These are phyloP conservation scores for Candolleomyces eurysporus DNA, from an alignment of 768 basidiomycete genomes.

Conservation along the genomic window DNA sequence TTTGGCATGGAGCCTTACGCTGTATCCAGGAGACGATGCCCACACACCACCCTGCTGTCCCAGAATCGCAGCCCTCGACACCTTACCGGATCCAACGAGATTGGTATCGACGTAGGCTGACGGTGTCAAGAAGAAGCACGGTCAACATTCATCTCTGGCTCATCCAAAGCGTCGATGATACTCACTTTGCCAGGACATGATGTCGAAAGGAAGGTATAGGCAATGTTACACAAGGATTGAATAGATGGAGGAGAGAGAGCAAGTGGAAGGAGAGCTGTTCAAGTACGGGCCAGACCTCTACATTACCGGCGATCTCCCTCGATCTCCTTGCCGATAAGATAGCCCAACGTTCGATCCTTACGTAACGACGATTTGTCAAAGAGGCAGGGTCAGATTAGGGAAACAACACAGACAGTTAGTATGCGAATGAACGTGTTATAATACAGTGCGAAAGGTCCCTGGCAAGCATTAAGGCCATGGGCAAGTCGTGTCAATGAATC, in stretches of 20 bases:
- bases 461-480: too few relatives aligned
- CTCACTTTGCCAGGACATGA: conserved; percentile 75
- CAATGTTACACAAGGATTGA: conserved; percentile 8
- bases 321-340: not conserved
- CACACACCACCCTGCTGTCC: conserved; percentile 76
- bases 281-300: not conserved
- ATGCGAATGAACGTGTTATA: conserved; percentile 1
- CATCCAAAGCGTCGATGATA: not conserved
- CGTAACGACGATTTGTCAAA: not conserved
- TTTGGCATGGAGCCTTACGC: conserved; percentile 28
- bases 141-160: not conserved
- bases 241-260: conserved; percentile 5
- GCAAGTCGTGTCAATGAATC: conserved; percentile 4
- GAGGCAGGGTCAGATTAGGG: not conserved
- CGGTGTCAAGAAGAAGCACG: not conserved
- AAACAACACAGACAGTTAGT: conserved; percentile 12
- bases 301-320: not conserved
- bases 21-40: conserved; percentile 62
- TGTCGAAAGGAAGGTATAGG: conserved; percentile 8
- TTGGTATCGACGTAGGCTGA: conserved; percentile 81
- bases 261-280: conserved; percentile 3
- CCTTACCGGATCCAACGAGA: conserved; percentile 70
- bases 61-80: conserved; percentile 75
- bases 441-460: not conserved
- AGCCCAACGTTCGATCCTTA: not conserved